Evolutionary conservation across 1,139 yeast genomes (phyloP).

Genomic region (Ogataea hybrid): DNA sequence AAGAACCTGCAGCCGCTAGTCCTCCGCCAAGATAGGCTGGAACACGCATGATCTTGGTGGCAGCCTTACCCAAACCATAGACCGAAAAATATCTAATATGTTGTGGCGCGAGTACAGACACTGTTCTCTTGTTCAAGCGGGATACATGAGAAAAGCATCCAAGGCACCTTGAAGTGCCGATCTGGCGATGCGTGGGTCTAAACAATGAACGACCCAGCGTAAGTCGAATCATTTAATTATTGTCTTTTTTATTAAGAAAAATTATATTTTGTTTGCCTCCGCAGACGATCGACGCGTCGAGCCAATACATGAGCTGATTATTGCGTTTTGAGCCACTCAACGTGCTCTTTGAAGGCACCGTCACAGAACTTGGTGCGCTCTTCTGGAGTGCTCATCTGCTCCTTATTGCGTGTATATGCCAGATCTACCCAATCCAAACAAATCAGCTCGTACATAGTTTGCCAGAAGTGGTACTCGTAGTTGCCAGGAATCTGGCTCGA

Average conservation of each 20-base stretch:
- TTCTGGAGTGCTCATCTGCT: conserved; percentile 11
- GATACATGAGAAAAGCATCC: conserved; percentile 5
- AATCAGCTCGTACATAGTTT: conserved; percentile 21
- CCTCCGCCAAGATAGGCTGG: conserved; percentile 91
- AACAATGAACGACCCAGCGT: neutral
- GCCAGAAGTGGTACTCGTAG: conserved; percentile 21
- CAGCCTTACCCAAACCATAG: conserved; percentile 48
- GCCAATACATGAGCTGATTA: neutral
- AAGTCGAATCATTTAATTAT: conserved; percentile 3
- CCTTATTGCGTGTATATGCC: conserved; percentile 13
- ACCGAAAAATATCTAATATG: conserved; percentile 31
- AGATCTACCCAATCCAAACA: conserved; percentile 17
- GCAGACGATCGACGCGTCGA: conserved; percentile 7
- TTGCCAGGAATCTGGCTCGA: conserved; percentile 15
- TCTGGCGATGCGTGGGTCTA: neutral
- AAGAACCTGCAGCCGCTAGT: conserved; percentile 91
- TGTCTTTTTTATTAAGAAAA: neutral
- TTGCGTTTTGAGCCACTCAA: conserved; percentile 13
- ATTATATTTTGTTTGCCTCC: neutral
- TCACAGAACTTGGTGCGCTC: conserved; percentile 17
- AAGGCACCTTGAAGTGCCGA: conserved; percentile 2
- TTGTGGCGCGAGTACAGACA: neutral
- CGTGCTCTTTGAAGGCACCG: conserved; percentile 15
- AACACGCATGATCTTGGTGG: conserved; percentile 56
- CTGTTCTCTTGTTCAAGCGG: neutral